Conservation (phyloP, 192 early-diverging fungal species). For the Mortierella antarctica region DNA sequence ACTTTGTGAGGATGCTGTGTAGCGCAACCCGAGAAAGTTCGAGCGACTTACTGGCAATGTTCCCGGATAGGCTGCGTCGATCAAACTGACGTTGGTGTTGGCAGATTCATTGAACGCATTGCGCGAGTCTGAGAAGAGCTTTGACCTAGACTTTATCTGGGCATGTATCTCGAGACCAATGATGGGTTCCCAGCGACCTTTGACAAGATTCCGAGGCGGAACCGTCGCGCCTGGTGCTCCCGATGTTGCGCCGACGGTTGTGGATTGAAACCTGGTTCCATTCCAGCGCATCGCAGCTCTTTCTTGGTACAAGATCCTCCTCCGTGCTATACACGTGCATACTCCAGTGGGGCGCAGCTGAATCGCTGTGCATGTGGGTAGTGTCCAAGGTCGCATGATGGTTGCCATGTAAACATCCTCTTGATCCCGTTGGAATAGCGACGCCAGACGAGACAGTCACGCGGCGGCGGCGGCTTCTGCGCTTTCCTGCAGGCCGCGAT, state of each 20-base stretch:
- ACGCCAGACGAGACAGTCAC: too few species aligned
- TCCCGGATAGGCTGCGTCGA: conserved; percentile 92
- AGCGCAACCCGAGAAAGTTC: background rate
- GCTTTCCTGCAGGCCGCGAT: too few species aligned
- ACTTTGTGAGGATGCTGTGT: background rate
- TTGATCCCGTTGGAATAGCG: too few species aligned
- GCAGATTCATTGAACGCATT: conserved; percentile 68
- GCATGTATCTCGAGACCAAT: conserved; percentile 95
- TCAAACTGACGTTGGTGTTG: conserved; percentile 77
- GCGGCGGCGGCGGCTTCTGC: too few species aligned
- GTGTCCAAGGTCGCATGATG: too few species aligned
- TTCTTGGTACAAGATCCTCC: too few species aligned
- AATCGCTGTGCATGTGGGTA: background rate
- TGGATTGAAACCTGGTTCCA: too few species aligned
- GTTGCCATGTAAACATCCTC: too few species aligned
- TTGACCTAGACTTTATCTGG: conserved; percentile 77
- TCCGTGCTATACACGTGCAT: too few species aligned
- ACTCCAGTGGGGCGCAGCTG: background rate
- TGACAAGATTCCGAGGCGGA: conserved; percentile 12
- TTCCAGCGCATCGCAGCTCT: too few species aligned
- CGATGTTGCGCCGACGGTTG: background rate
- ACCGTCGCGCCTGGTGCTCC: background rate
- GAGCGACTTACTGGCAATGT: conserved; percentile 73
- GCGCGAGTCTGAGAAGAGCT: conserved; percentile 83
- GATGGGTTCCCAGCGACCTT: conserved; percentile 68